Base-by-base conservation (phyloP, 2,329 filamentous ascomycete species). In the Aspergillus jensenii region DNA sequence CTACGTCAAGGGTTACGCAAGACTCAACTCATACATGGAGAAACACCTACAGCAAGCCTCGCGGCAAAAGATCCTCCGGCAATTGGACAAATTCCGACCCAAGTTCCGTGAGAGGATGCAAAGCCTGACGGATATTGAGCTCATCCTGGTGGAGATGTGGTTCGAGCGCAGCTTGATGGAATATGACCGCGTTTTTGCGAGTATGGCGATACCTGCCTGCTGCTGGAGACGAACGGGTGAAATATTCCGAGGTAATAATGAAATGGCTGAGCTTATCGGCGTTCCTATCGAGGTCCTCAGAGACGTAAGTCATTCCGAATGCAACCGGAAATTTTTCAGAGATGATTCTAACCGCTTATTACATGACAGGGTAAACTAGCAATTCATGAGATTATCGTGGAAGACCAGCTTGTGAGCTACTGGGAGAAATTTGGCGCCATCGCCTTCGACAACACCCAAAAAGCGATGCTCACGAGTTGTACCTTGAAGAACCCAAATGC, bases 381-480 rank as follows among this genome's bases (percentile, higher is more conserved):
- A 12, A 84, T 99, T 48, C 95, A 99, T 72, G 93, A 99, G 73
- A 96, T 99, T 62, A 86, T 99, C 45, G 92, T 91, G 2, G 95
- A 99, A 78, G 91, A 96, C 61, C 96, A 93, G 41, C 85, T 96
- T 60, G 95, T 98, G 55, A 90, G 91, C 67, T 99, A 99, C 70
- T 99, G 95, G 95, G 95, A 99, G 76, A 96, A 99, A 70, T 99
- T 99, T 70, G 93, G 93, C 51, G 93, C 92, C 5, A 98, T 99
- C 67, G 96, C 95, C 9, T 99, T 99, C 75, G 95, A 99, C 71
- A 87, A 89, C 57, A 88, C 86, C 9, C 95, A 98, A 72, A 96
- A 99, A 73, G 96, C 93, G 21, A 91, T 99, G 68, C 81, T 99
- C 65, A 99, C 95, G 21, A 93, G 90, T 64, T 99, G 95, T 72